Conservation (phyloP, 2,329 filamentous ascomycete species). For the Phaeosphaeriaceae sp. region DNA sequence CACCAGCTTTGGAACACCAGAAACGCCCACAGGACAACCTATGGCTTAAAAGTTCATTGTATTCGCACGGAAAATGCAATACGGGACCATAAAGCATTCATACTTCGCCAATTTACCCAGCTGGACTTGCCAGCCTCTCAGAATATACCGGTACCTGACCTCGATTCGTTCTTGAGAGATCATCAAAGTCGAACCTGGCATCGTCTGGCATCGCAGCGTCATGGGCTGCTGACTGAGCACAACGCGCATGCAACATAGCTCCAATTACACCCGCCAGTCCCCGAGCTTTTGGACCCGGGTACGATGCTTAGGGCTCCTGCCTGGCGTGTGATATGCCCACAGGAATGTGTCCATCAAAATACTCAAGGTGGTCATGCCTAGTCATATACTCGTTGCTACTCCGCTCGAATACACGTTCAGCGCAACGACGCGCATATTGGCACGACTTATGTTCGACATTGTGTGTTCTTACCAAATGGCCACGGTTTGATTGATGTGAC, state of each 20-base stretch:
- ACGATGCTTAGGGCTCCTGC: too few species aligned
- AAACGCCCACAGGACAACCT: background rate
- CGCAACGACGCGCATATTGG: too few species aligned
- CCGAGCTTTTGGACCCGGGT: too few species aligned
- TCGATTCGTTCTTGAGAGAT: background rate
- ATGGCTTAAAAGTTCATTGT: background rate
- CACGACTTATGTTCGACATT: background rate
- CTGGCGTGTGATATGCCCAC: too few species aligned
- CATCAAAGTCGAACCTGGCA: too few species aligned
- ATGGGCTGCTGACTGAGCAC: too few species aligned
- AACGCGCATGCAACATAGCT: too few species aligned
- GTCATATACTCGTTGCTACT: background rate
- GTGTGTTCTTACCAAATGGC: background rate
- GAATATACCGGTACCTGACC: background rate
- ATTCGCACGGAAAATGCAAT: background rate
- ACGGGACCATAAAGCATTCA: background rate
- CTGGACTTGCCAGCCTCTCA: background rate
- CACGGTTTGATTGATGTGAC: background rate
- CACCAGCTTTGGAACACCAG: too few species aligned
- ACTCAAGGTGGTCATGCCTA: too few species aligned
- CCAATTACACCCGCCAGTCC: too few species aligned
- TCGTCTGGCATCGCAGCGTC: too few species aligned
- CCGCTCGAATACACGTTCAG: background rate
- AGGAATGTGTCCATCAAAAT: too few species aligned
- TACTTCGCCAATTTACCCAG: background rate